phyloP scores from a whole-genome alignment of 768 basidiomycete genomes.

The Tulasnella sp. region DNA sequence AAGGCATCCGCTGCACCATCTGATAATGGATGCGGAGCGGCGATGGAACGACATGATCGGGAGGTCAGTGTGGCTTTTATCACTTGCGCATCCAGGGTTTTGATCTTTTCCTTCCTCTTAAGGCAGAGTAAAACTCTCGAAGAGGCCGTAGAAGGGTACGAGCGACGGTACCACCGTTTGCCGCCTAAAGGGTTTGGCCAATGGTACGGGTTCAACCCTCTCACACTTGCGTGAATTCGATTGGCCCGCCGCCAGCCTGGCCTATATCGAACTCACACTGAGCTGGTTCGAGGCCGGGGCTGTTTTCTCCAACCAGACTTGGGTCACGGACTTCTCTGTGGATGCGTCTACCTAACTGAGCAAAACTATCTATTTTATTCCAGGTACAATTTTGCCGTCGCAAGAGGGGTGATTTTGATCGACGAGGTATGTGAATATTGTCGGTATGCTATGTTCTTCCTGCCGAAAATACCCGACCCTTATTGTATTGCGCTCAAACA shows the following conservation, averaged over 20 bases:
- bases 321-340: too few relatives aligned
- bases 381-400: constrained; percentile 5
- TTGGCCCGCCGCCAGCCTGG: too few relatives aligned
- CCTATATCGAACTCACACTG: too few relatives aligned
- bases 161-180: constrained; percentile 26
- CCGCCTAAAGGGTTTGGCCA: constrained; percentile 38
- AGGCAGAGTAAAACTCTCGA: constrained; percentile 42
- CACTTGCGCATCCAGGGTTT: too few relatives aligned
- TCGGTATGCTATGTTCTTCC: constrained; percentile 9
- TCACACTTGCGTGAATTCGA: too few relatives aligned
- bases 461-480: too few relatives aligned
- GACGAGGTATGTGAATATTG: constrained; percentile 20
- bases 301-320: too few relatives aligned
- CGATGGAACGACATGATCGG: constrained; percentile 53
- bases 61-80: neutral
- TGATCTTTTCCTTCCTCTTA: constrained; percentile 23
- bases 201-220: too few relatives aligned
- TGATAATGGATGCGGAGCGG: constrained; percentile 76
- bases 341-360: too few relatives aligned
- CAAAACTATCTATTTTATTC: too few relatives aligned
- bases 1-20: constrained; percentile 66
- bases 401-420: constrained; percentile 13
- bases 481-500: too few relatives aligned
- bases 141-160: constrained; percentile 32
- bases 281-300: too few relatives aligned